phyloP scores from a whole-genome alignment of 2,329 filamentous ascomycete species.

The Paraphaeosphaeria sporulosa region DNA sequence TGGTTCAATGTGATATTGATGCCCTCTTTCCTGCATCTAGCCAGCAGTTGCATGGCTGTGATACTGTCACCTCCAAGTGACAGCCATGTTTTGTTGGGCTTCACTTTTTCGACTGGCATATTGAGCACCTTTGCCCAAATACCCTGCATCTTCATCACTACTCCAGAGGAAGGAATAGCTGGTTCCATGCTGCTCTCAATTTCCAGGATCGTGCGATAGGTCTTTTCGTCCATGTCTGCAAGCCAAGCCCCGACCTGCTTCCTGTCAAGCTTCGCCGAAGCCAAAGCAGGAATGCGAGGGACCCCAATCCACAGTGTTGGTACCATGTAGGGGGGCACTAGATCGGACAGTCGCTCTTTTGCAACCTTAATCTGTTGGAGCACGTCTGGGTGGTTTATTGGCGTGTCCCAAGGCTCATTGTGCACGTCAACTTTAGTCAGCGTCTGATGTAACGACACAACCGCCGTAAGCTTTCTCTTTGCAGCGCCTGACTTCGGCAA shows the following conservation, averaged over 20 bases:
- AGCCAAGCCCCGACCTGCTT: slow-evolving; percentile 54
- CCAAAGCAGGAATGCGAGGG: slow-evolving; percentile 38
- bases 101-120: slow-evolving; percentile 36
- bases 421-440: slow-evolving; percentile 20
- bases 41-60: slow-evolving; percentile 43
- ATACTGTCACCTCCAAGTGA: slow-evolving; percentile 45
- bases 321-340: slow-evolving; percentile 43
- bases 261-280: slow-evolving; percentile 41
- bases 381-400: slow-evolving; percentile 41
- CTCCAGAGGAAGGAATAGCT: slow-evolving; percentile 22
- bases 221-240: slow-evolving; percentile 49
- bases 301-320: slow-evolving; percentile 48
- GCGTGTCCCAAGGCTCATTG: slow-evolving; percentile 32
- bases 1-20: slow-evolving; percentile 42
- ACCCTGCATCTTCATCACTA: slow-evolving; percentile 29
- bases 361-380: slow-evolving; percentile 40
- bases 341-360: slow-evolving; percentile 35
- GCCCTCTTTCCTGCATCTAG: slow-evolving; percentile 40
- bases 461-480: slow-evolving; percentile 55
- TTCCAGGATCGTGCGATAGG: slow-evolving; percentile 51
- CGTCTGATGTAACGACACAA: slow-evolving; percentile 49
- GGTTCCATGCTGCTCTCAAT: slow-evolving; percentile 38
- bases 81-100: slow-evolving; percentile 39
- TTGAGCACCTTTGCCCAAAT: slow-evolving; percentile 56
- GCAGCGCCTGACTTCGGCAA: slow-evolving; percentile 52